Percentiles rank a stretch among this genome's conserved stretches.
Evolutionary conservation across 2,329 filamentous ascomycete species (phyloP).

Genomic region (Sporothrix euskadiensis): DNA sequence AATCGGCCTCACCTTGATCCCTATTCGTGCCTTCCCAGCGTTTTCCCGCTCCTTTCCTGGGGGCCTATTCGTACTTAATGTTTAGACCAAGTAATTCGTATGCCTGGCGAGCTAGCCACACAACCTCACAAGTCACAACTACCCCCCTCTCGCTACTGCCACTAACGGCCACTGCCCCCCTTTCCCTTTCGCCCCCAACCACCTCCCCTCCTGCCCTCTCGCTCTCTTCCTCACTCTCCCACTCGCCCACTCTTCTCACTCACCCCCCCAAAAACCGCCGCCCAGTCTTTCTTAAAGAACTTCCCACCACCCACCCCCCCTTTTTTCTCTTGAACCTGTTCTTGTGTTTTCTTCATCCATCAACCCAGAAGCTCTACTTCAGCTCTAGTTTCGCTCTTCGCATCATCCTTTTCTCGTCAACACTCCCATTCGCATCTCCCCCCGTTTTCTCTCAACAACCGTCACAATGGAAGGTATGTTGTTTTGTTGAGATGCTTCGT

Average conservation of each 20-base stretch:
- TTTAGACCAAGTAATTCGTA: slow-evolving; percentile 17
- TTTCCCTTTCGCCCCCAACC: slow-evolving; percentile 31
- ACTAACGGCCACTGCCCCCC: slow-evolving; percentile 1
- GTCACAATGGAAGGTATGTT: slow-evolving; percentile 57
- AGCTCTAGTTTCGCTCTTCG: slow-evolving; percentile 38
- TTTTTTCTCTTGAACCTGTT: slow-evolving; percentile 43
- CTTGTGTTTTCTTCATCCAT: slow-evolving; percentile 36
- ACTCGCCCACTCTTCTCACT: neutral
- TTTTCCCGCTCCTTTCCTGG: neutral
- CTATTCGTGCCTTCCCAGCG: neutral
- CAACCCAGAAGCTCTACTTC: slow-evolving; percentile 37
- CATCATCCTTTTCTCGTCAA: slow-evolving; percentile 34
- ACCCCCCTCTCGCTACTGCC: neutral
- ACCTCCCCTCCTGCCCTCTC: slow-evolving; percentile 16
- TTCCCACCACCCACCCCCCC: slow-evolving; percentile 37
- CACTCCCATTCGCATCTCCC: slow-evolving; percentile 35
- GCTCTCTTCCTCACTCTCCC: neutral
- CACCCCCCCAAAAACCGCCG: slow-evolving; percentile 15
- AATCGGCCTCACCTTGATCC: slow-evolving; percentile 13
- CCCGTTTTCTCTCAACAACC: slow-evolving; percentile 45
- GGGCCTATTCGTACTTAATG: neutral
- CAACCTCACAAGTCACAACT: slow-evolving; percentile 2
- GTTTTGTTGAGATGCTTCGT: slow-evolving; percentile 15
- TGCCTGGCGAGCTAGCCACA: slow-evolving; percentile 12
- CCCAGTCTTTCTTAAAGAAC: slow-evolving; percentile 26